These are phyloP conservation scores for Lipomyces spencermartinsiae DNA, from an alignment of 805 yeast genomes.

Conservation along the genomic window DNA sequence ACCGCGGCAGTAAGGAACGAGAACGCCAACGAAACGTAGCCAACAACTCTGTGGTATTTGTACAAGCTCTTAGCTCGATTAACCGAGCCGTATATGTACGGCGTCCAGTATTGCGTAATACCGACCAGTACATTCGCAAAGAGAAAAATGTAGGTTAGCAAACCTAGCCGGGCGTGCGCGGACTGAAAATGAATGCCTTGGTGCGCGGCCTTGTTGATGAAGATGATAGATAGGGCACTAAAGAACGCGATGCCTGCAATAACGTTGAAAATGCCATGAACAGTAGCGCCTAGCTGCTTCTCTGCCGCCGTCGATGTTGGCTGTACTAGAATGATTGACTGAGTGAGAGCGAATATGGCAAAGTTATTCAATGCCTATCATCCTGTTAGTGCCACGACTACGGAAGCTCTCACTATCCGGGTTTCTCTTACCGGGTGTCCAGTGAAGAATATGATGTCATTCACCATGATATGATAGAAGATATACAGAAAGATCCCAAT, in stretches of 20 bases:
- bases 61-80: constrained; percentile 41
- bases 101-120: constrained; percentile 42
- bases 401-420: not conserved
- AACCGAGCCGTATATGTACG: constrained; percentile 42
- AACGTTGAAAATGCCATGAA: constrained; percentile 42
- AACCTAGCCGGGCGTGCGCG: constrained; percentile 43
- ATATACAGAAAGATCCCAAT: constrained; percentile 27
- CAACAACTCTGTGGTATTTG: constrained; percentile 43
- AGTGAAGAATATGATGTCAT: constrained; percentile 40
- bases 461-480: constrained; percentile 26
- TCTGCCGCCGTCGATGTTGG: constrained; percentile 35
- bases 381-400: not conserved
- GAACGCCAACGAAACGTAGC: constrained; percentile 37
- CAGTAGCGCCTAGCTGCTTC: constrained; percentile 40
- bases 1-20: constrained; percentile 12
- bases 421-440: constrained; percentile 41
- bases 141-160: constrained; percentile 37
- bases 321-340: constrained; percentile 43
- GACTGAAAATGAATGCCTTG: constrained; percentile 40
- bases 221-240: constrained; percentile 38
- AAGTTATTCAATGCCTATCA: constrained; percentile 35
- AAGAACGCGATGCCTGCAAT: constrained; percentile 33
- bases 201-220: constrained; percentile 41
- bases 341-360: constrained; percentile 41
- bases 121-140: constrained; percentile 39